Evolutionary conservation across 2,329 filamentous ascomycete species (phyloP), one percentile per base, ranked within the genome.

Genomic region (Thelonectria discophora): DNA sequence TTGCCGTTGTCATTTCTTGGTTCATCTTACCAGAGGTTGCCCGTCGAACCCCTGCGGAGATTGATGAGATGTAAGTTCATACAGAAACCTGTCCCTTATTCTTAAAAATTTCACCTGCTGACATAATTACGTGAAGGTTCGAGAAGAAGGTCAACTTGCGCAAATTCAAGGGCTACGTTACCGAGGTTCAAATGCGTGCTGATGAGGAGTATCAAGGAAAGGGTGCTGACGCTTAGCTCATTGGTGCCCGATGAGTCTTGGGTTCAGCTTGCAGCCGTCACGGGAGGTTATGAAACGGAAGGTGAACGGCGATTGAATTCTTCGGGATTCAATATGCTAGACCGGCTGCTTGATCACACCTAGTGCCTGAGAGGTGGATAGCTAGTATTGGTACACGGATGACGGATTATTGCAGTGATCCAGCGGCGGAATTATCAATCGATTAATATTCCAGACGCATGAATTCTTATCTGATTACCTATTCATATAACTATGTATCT

Each of bases 11-110:
- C 1, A 70, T 78, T 50, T 71, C 74, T 3, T 78, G 75, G 75
- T 74, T 78, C 55, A 73, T 78, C 24, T 70, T 78, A 10, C 76
- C 76, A 7, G 76, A 78, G 53, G 69, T 77, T 3, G 64, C 75
- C 4, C 69, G 73, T 7, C 65, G 75, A 17, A 77, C 76, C 0
- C 75, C 76, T 0, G 76, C 69, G 27, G 76, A 78, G 56, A 77
- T 78, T 58, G 76, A 78, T 46, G 76, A 78, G 53, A 63, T 78
- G 76, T 77, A 67, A 69, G 78, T 73, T n/a, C 5, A 24, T 7
- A 7, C 4, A 7, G 24, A 24, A 7, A 11, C 10, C 3, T 12
- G 10, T 21, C 34, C 1, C 17, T n/a, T 6, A 6, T 30, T 15
- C 13, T 10, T 2, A 17, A 6, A 30, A 10, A 2, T 2, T 30